Conservation (phyloP, 106 monocot species). For the Vanilla planifolia region DNA sequence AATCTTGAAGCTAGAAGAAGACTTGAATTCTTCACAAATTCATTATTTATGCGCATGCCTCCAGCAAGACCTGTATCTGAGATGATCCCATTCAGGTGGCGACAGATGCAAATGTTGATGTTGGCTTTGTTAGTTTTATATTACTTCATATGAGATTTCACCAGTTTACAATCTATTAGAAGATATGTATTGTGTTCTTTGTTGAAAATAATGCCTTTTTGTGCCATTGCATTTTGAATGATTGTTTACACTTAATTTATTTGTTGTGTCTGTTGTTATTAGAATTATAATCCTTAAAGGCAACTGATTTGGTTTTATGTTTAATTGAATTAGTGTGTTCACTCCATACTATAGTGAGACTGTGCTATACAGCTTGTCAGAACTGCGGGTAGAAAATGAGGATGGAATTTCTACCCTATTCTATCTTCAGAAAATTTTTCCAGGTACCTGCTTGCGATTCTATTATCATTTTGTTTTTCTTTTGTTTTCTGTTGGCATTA, state of each 20-base stretch:
- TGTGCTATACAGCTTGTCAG: conserved; percentile 79
- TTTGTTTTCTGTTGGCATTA: not conserved
- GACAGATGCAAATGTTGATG: not conserved
- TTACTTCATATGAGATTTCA: not conserved
- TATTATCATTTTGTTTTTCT: not conserved
- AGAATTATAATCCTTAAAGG: too few relatives aligned
- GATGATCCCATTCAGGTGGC: conserved; percentile 93
- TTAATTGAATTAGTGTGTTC: conserved; percentile 65
- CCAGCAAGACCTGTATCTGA: conserved; percentile 75
- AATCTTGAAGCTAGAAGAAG: conserved; percentile 94
- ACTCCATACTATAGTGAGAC: conserved; percentile 99
- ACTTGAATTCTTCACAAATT: conserved; percentile 89
- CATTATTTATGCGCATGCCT: conserved; percentile 96
- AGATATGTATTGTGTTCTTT: too few relatives aligned
- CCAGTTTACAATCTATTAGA: not conserved
- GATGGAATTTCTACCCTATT: conserved; percentile 96
- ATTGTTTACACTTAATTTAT: too few relatives aligned
- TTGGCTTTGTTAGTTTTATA: not conserved
- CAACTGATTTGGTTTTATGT: conserved; percentile 2
- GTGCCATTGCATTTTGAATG: too few relatives aligned
- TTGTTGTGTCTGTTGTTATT: too few relatives aligned
- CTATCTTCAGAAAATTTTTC: conserved; percentile 99
- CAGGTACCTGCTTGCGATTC: conserved; percentile 39
- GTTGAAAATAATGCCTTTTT: too few relatives aligned
- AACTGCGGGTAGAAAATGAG: conserved; percentile 77